phyloP scores from a whole-genome alignment of 1,284 basidiomycete species.

The Trametes versicolor region DNA sequence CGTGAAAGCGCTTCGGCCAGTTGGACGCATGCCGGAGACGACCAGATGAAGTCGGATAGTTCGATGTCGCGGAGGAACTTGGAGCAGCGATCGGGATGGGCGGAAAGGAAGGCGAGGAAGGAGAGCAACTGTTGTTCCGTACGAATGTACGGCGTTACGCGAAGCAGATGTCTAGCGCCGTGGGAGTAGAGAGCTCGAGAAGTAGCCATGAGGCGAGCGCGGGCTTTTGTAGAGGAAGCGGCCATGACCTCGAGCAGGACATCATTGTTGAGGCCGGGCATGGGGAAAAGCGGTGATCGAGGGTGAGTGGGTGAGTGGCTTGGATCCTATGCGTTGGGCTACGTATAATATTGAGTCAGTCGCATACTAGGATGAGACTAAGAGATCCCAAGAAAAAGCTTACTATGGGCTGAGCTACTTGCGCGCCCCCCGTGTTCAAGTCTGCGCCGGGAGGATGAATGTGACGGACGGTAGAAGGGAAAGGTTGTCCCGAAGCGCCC shows the following conservation, averaged over 20 bases:
- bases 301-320: constrained; percentile 1
- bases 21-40: neutral
- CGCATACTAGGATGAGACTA: neutral
- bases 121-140: neutral
- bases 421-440: too few relatives aligned
- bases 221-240: neutral
- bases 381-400: neutral
- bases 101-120: neutral
- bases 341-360: neutral
- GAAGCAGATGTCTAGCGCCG: neutral
- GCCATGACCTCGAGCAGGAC: constrained; percentile 4
- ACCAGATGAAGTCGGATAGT: neutral
- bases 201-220: neutral
- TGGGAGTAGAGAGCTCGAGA: neutral
- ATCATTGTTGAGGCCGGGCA: neutral
- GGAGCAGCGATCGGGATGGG: neutral
- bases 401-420: neutral
- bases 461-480: neutral
- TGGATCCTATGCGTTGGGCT: neutral
- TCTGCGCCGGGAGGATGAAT: neutral
- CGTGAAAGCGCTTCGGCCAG: neutral
- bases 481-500: neutral
- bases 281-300: neutral
- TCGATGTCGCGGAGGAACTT: neutral
- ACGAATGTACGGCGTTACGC: neutral